These are phyloP conservation scores for Boechera divaricarpa DNA, from an alignment of 345 rosid genomes.

Conservation along the genomic window DNA sequence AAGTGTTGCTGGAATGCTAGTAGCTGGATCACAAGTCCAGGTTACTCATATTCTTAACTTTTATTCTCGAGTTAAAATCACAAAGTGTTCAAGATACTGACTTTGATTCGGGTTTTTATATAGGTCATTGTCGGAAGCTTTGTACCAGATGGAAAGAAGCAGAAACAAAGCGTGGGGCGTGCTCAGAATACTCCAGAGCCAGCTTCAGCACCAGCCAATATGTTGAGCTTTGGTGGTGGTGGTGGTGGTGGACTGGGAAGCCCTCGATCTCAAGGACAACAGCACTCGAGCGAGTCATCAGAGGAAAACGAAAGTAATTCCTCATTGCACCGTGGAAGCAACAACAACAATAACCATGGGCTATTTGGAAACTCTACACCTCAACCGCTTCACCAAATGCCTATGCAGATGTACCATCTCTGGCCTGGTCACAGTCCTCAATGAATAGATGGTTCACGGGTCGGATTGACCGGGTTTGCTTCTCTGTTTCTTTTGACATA, in stretches of 20 bases:
- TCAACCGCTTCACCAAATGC: conserved; percentile 39
- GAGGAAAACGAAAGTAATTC: conserved; percentile 67
- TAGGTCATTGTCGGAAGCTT: conserved; percentile 96
- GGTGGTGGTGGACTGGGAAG: conserved; percentile 52
- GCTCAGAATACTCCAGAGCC: conserved; percentile 53
- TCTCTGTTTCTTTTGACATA: conserved; percentile 30
- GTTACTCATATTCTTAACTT: conserved; percentile 37
- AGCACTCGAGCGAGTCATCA: conserved; percentile 76
- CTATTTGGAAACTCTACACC: conserved; percentile 40
- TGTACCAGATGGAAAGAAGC: conserved; percentile 67
- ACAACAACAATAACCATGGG: conserved; percentile 37
- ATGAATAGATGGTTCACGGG: conserved; percentile 16
- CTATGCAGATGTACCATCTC: conserved; percentile 43
- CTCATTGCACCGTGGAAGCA: conserved; percentile 33
- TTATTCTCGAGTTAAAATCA: background rate
- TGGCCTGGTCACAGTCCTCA: conserved; percentile 42
- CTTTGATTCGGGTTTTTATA: background rate
- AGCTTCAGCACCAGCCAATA: conserved; percentile 59
- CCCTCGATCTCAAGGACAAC: conserved; percentile 75
- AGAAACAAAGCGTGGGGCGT: conserved; percentile 40
- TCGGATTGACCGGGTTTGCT: conserved; percentile 22
- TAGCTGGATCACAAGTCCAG: conserved; percentile 95
- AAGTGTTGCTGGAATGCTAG: conserved; percentile 79
- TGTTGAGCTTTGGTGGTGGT: conserved; percentile 63
- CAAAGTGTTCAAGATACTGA: background rate